These are phyloP conservation scores for Juncus effusus DNA, from an alignment of 176 grass and related monocot genomes.

Conservation along the genomic window DNA sequence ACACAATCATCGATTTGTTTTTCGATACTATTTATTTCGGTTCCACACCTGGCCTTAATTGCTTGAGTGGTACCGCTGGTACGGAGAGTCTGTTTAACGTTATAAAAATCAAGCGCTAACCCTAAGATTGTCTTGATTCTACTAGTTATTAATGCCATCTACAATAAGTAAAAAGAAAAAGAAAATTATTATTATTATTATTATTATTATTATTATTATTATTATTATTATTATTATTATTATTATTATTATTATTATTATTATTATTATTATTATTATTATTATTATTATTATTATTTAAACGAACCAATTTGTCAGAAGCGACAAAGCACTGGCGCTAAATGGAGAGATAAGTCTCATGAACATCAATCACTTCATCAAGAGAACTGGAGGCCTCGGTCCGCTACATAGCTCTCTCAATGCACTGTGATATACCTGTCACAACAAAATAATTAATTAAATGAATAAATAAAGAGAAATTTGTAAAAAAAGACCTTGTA, in stretches of 20 bases:
- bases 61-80: constrained; percentile 59
- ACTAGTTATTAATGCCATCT: constrained; percentile 87
- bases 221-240: too few species aligned
- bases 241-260: too few species aligned
- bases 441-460: constrained; percentile 14
- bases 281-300: too few species aligned
- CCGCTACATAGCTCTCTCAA: constrained; percentile 88
- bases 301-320: constrained; percentile 44
- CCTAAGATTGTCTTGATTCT: constrained; percentile 91
- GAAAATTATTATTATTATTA: too few species aligned
- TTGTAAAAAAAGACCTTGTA: background rate
- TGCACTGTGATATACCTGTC: constrained; percentile 86
- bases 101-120: constrained; percentile 80
- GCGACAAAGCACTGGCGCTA: constrained; percentile 89
- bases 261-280: too few species aligned
- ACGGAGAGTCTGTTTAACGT: constrained; percentile 62
- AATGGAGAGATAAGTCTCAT: constrained; percentile 79
- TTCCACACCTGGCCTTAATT: too few species aligned
- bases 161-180: constrained; percentile 14
- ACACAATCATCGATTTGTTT: constrained; percentile 90
- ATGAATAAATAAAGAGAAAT: constrained; percentile 7
- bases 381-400: constrained; percentile 63
- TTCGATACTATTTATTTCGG: too few species aligned
- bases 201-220: too few species aligned
- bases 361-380: constrained; percentile 96